A percentile compares a stretch with the other conserved stretches of the same genome.
These are phyloP conservation scores for Pestalotiopsis sp. DNA, from an alignment of 2,329 filamentous ascomycete genomes.

Conservation along the genomic window DNA sequence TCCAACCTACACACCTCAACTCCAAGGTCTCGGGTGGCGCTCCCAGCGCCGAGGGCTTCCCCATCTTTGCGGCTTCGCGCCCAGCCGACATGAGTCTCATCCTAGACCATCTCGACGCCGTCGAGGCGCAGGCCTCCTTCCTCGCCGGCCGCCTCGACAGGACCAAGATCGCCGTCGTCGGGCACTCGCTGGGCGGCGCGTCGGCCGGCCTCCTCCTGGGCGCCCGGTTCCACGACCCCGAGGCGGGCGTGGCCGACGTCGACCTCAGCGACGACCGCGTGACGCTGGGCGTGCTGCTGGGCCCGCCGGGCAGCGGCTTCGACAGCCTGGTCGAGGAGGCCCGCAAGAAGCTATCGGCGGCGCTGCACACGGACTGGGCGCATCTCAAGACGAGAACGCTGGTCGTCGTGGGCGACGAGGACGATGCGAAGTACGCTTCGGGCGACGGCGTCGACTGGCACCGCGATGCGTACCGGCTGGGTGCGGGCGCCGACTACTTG, in stretches of 20 bases:
- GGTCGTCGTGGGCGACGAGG: conserved; percentile 41
- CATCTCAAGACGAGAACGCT: conserved; percentile 38
- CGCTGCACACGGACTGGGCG: conserved; percentile 35
- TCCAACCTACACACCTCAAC: conserved; percentile 45
- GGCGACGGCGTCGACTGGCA: conserved; percentile 41
- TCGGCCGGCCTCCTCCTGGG: conserved; percentile 39
- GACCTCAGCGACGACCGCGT: conserved; percentile 34
- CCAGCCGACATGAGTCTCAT: conserved; percentile 39
- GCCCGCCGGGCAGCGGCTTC: conserved; percentile 33
- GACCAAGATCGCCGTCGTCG: conserved; percentile 36
- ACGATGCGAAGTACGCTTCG: conserved; percentile 35
- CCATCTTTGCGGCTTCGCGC: conserved; percentile 35
- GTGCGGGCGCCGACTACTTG: conserved; percentile 37
- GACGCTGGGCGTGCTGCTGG: conserved; percentile 39
- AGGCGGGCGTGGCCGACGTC: conserved; percentile 11
- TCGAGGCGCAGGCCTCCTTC: conserved; percentile 35
- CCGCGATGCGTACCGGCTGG: conserved; percentile 36
- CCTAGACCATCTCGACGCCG: conserved; percentile 38
- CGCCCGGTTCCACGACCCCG: conserved; percentile 34
- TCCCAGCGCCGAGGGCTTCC: conserved; percentile 18
- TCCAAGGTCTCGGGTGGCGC: conserved; percentile 33
- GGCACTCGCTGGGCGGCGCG: conserved; percentile 41
- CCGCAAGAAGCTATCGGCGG: conserved; percentile 28
- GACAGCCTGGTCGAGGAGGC: conserved; percentile 31
- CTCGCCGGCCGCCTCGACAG: conserved; percentile 39